Evolutionary conservation across 2,329 filamentous ascomycete genomes (phyloP).

Genomic region (Phialemoniopsis sp.): DNA sequence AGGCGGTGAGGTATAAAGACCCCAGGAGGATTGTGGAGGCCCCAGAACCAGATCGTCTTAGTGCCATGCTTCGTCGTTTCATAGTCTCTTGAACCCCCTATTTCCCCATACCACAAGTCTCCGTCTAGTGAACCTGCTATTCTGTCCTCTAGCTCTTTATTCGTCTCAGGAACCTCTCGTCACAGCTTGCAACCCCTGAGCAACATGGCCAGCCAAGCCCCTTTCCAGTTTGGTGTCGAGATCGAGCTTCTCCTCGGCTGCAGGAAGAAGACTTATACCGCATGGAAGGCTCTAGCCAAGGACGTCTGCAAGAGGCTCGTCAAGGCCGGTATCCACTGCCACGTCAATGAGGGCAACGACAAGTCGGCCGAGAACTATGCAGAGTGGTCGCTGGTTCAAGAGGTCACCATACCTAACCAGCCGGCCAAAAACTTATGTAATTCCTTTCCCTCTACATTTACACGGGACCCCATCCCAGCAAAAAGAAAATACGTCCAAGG

Average conservation of each 20-base stretch:
- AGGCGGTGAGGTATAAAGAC: too few relatives aligned
- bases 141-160: too few relatives aligned
- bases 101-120: too few relatives aligned
- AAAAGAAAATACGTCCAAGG: too few relatives aligned
- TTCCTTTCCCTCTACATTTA: constrained; percentile 1
- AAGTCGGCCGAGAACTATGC: constrained; percentile 23
- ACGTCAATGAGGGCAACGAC: constrained; percentile 21
- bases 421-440: constrained; percentile 24
- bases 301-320: constrained; percentile 24
- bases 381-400: constrained; percentile 30
- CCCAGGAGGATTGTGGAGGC: too few relatives aligned
- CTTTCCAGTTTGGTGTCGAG: constrained; percentile 28
- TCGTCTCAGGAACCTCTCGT: too few relatives aligned
- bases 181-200: too few relatives aligned
- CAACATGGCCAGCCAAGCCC: constrained; percentile 3
- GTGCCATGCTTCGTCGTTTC: too few relatives aligned
- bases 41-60: too few relatives aligned
- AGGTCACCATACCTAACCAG: constrained; percentile 27
- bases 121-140: background rate
- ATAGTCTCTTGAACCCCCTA: too few relatives aligned
- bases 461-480: too few relatives aligned
- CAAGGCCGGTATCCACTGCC: constrained; percentile 25
- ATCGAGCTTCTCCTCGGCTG: constrained; percentile 29
- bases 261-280: constrained; percentile 22
- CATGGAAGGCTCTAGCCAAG: constrained; percentile 25